Evolutionary conservation across 768 basidiomycete genomes (phyloP).

Genomic region (Boletus rubroflammeus): DNA sequence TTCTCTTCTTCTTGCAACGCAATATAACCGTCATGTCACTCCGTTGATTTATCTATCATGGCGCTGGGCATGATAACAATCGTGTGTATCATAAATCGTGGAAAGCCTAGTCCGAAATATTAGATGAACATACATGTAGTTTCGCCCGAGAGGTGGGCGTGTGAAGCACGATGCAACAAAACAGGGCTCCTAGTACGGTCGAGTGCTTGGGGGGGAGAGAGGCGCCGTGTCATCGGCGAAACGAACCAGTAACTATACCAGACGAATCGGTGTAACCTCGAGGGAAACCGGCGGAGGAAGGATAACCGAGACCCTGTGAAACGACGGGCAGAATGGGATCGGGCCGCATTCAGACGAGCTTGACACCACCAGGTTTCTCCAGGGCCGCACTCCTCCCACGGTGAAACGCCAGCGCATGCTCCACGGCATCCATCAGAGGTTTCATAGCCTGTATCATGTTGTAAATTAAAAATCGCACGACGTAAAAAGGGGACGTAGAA

Average conservation of each 20-base stretch:
- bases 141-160: neutral
- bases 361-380: slow-evolving; percentile 7
- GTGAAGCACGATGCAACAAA: neutral
- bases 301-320: neutral
- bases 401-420: slow-evolving; percentile 66
- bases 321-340: neutral
- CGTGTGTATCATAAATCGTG: neutral
- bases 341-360: slow-evolving; percentile 6
- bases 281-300: neutral
- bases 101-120: neutral
- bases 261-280: neutral
- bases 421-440: slow-evolving; percentile 67
- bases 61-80: neutral
- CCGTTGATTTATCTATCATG: neutral
- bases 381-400: slow-evolving; percentile 33
- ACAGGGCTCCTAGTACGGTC: neutral
- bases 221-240: neutral
- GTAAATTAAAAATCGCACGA: neutral
- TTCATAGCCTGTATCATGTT: slow-evolving; percentile 59
- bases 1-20: neutral
- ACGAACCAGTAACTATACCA: neutral
- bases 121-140: slow-evolving; percentile 5
- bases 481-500: neutral
- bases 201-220: neutral
- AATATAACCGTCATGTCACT: neutral